Evolutionary conservation across 2,329 filamentous ascomycete species (phyloP), one percentile per base, ranked within the genome.

Genomic region (Colletotrichum destructivum): DNA sequence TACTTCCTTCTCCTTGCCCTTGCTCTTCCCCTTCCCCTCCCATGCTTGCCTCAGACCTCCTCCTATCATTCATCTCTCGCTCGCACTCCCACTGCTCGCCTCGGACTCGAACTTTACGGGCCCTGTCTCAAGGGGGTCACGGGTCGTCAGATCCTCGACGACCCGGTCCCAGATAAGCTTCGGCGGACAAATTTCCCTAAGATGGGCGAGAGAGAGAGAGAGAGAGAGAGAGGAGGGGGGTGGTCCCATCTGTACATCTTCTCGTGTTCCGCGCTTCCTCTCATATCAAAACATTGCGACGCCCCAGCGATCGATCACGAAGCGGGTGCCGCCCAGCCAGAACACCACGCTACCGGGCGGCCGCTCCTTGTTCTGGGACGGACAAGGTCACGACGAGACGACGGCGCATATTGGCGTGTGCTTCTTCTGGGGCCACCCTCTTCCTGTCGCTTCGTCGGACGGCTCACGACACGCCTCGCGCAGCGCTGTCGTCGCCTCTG

Each of bases 221-320:
- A 26, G 26, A 26, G 26, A 31, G 26, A 31, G 26, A 31, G 26
- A 31, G 5, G 26, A 31, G 26, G 26, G 26, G 26, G 26, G 26
- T 31, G 26, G 26, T 31, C 5, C 26, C 26, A 31, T 31, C 26
- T 7, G 26, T 31, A 31, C 26, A 31, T 31, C 26, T 31, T 31
- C 4, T 31, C 26, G 26, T 31, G 26, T 5, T 31, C 5, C 26
- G 49, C 47, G 31, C 49, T 21, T 26, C 59, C 26, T 55, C 57
- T 31, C 26, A 31, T 31, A 56, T 47, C 65, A 59, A 57, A 57
- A n/a, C 40, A 31, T 31, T 4, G 26, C 31, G 21, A 23, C 18
- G 51, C 40, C 57, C 65, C n/a, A 51, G 57, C 59, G 65, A 66
- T 66, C 62, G 38, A 66, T 61, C 54, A 55, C 31, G 21, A 26